Evolutionary conservation across 345 rosid genomes (phyloP).

Genomic region (Erodium maritimum): DNA sequence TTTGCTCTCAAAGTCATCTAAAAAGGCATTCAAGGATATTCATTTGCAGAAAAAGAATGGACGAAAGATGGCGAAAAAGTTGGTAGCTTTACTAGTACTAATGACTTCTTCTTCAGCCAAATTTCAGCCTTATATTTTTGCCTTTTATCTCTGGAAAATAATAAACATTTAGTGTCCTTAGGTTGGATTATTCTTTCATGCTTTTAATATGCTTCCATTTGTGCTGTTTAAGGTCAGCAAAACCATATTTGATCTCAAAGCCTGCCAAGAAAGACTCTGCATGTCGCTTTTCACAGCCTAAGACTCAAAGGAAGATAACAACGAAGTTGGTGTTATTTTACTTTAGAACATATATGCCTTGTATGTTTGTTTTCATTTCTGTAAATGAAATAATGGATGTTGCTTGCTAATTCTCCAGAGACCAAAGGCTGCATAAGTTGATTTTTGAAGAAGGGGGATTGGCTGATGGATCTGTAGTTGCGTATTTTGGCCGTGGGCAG

Average conservation of each 20-base stretch:
- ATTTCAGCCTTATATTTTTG: neutral
- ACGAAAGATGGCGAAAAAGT: neutral
- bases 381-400: conserved; percentile 4
- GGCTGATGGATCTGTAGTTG: conserved; percentile 97
- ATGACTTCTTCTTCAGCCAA: neutral
- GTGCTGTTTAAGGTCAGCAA: conserved; percentile 19
- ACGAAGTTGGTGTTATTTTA: conserved; percentile 20
- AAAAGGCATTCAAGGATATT: neutral
- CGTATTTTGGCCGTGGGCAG: conserved; percentile 88
- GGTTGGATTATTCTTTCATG: neutral
- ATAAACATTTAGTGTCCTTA: neutral
- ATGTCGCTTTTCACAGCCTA: conserved; percentile 15
- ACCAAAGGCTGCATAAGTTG: conserved; percentile 69
- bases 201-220: neutral
- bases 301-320: conserved; percentile 17
- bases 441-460: conserved; percentile 76
- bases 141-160: neutral
- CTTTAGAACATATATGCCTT: neutral
- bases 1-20: neutral
- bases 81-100: neutral
- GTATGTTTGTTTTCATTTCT: conserved; percentile 10
- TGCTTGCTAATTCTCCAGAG: conserved; percentile 33
- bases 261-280: conserved; percentile 12
- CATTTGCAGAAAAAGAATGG: neutral
- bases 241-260: conserved; percentile 8